Conservation (phyloP, 257 asterid genomes). For the Sherardia arvensis region DNA sequence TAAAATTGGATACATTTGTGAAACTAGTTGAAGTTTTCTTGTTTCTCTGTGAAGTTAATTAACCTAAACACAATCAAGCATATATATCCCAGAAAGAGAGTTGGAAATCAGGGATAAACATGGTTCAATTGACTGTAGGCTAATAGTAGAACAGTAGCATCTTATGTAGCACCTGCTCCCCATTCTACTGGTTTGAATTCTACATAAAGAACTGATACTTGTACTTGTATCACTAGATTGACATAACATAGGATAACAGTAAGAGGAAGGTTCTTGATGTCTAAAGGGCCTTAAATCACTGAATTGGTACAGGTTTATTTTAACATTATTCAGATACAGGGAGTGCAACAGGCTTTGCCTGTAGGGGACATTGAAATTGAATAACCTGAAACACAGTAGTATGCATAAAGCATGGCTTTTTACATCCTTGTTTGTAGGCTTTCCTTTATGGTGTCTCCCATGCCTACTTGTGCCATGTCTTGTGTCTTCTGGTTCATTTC, state of each 20-base stretch:
- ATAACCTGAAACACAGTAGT: not conserved
- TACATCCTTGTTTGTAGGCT: constrained; percentile 4
- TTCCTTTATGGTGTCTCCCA: not conserved
- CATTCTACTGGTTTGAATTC: not conserved
- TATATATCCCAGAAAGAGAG: not conserved
- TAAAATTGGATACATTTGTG: not conserved
- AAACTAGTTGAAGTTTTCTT: not conserved
- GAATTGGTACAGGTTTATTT: not conserved
- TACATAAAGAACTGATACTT: not conserved
- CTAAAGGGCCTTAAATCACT: not conserved
- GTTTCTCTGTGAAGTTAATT: not conserved
- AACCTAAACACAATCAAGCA: not conserved
- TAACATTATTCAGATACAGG: not conserved
- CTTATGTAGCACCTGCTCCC: not conserved
- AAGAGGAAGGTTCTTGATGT: not conserved
- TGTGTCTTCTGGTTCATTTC: constrained; percentile 15
- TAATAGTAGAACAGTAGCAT: too few species aligned
- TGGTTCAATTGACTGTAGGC: too few species aligned
- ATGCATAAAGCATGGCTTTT: not conserved
- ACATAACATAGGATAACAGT: not conserved
- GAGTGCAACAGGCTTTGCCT: not conserved
- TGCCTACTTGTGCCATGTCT: not conserved
- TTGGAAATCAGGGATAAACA: not conserved
- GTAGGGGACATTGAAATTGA: not conserved
- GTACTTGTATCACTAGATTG: not conserved